phyloP scores from a whole-genome alignment of 2,329 filamentous ascomycete genomes.

The Davidsoniella neocaledoniae region DNA sequence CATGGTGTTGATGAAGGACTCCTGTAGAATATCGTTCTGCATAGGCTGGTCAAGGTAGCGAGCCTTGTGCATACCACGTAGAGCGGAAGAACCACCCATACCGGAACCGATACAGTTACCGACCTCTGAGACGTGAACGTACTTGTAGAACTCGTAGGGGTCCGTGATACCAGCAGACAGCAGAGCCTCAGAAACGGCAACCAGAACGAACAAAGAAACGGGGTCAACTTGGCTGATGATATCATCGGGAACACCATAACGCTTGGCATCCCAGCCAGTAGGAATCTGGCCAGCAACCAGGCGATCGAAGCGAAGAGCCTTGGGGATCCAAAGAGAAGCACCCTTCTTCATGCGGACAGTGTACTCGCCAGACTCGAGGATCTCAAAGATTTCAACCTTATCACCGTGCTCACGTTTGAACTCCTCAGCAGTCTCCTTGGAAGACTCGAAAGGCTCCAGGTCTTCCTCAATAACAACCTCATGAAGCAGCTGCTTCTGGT shows the following conservation, averaged over 20 bases:
- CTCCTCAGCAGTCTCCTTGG: slow-evolving; percentile 92
- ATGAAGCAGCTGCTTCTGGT: slow-evolving; percentile 95
- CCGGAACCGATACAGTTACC: slow-evolving; percentile 97
- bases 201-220: slow-evolving; percentile 86
- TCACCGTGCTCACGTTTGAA: slow-evolving; percentile 96
- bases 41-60: slow-evolving; percentile 92
- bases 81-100: slow-evolving; percentile 84
- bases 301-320: slow-evolving; percentile 91
- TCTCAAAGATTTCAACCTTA: slow-evolving; percentile 94
- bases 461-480: slow-evolving; percentile 97
- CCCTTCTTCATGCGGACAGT: slow-evolving; percentile 92
- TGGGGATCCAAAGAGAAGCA: slow-evolving; percentile 85
- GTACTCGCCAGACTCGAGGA: slow-evolving; percentile 83
- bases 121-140: slow-evolving; percentile 92
- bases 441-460: slow-evolving; percentile 89
- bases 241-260: slow-evolving; percentile 90
- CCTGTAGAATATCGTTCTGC: slow-evolving; percentile 96
- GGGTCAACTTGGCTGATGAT: slow-evolving; percentile 97
- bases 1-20: slow-evolving; percentile 99
- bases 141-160: slow-evolving; percentile 99
- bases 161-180: slow-evolving; percentile 91
- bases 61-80: slow-evolving; percentile 97
- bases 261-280: slow-evolving; percentile 91
- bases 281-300: slow-evolving; percentile 94
- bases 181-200: slow-evolving; percentile 82